Conservation (phyloP, 2,329 filamentous ascomycete genomes). For the Dactylellina haptotyla region DNA sequence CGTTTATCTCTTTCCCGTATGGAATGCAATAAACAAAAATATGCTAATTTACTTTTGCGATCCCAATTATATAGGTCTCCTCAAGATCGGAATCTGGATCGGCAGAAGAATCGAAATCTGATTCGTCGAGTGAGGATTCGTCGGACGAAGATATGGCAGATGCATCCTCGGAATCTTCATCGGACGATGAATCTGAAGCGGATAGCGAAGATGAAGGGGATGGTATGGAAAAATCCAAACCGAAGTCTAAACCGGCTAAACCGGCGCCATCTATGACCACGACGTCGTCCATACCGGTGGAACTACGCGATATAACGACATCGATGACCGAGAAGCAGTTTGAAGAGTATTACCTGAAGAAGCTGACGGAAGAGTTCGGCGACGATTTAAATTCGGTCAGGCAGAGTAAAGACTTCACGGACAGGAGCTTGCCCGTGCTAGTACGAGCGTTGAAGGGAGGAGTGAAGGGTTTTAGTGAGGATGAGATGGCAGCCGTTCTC, state of each 20-base stretch:
- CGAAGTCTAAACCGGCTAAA: slow-evolving; percentile 9
- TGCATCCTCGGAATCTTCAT: background rate
- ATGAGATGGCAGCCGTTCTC: slow-evolving; percentile 62
- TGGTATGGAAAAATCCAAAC: slow-evolving; percentile 20
- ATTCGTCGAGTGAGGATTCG: background rate
- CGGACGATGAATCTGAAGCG: slow-evolving; percentile 21
- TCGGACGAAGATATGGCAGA: slow-evolving; percentile 33
- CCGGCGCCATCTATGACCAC: slow-evolving; percentile 16
- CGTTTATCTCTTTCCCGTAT: background rate
- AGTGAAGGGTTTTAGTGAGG: slow-evolving; percentile 62
- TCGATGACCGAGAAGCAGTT: slow-evolving; percentile 42
- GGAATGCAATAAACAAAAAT: background rate
- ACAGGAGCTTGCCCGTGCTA: slow-evolving; percentile 64
- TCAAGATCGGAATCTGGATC: slow-evolving; percentile 10
- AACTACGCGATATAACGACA: slow-evolving; percentile 18
- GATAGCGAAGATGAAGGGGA: slow-evolving; percentile 10
- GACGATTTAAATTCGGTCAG: slow-evolving; percentile 68
- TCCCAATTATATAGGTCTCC: slow-evolving; percentile 10
- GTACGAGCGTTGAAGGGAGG: slow-evolving; percentile 67
- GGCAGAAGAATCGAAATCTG: background rate
- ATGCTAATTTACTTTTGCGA: slow-evolving; percentile 21
- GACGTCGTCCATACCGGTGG: slow-evolving; percentile 23
- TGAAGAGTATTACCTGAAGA: slow-evolving; percentile 53
- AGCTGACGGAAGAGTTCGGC: slow-evolving; percentile 63
- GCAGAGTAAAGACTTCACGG: slow-evolving; percentile 66